These are phyloP conservation scores for Bruguiera hainesii DNA, from an alignment of 441 rosid genomes.

Conservation along the genomic window DNA sequence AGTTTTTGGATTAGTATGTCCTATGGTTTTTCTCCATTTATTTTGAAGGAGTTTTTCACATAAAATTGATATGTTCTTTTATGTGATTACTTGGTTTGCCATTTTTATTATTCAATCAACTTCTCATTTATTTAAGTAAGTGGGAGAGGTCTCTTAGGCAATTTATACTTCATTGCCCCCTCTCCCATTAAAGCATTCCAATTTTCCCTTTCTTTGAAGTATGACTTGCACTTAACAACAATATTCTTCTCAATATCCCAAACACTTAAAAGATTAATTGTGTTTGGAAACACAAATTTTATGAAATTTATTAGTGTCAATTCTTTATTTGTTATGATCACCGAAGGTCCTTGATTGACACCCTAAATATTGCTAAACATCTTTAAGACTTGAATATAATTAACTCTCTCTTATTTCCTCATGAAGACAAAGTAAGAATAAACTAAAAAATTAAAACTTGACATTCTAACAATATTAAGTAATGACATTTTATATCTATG, in stretches of 20 bases:
- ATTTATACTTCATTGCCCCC: no score
- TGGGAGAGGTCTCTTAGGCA: no score
- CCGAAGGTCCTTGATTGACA: neutral
- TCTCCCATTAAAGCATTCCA: neutral
- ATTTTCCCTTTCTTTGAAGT: neutral
- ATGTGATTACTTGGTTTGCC: no score
- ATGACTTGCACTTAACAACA: neutral
- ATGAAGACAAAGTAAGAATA: constrained; percentile 5
- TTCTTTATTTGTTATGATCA: no score
- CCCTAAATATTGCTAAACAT: constrained; percentile 8
- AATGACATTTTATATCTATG: constrained; percentile 13
- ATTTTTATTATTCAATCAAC: no score
- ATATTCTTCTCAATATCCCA: constrained; percentile 19
- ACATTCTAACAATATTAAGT: constrained; percentile 3
- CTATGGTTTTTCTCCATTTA: no score
- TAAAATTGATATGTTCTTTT: no score
- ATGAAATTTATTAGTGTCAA: no score
- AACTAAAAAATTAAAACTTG: constrained; percentile 3
- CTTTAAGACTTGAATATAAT: constrained; percentile 12
- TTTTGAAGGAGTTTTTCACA: no score
- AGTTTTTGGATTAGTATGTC: no score
- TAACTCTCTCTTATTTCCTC: neutral
- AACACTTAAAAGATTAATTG: constrained; percentile 1
- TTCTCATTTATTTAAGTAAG: no score
- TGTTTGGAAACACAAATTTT: no score